Base-by-base conservation (phyloP, 495 filamentous ascomycete genomes). In the Lasiosphaeria miniovina region DNA sequence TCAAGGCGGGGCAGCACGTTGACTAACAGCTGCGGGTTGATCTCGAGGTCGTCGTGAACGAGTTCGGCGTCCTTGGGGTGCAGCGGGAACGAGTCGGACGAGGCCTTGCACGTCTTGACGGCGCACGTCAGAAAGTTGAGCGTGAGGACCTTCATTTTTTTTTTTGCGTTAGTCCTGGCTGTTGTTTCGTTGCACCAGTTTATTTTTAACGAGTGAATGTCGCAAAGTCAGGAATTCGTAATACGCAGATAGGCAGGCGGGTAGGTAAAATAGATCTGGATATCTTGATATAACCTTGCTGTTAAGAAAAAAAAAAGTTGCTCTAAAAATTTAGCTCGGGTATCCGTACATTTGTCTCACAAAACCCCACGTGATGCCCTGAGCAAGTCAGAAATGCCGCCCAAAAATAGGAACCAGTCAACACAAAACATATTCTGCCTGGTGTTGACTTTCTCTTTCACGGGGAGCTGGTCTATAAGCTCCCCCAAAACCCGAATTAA, bases 61-160 rank as follows among this genome's bases (percentile, higher is more conserved):
- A 98, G 85, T 71, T 96, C 93, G 54, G 89, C 93, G 61, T 97
- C 92, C 54, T 85, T 84, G 52, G 93, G 93, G 71, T 97, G 95
- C 24, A 98, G 80, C 0, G 95, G 93, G 66, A 96, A 97, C 9
- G 92, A 88, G 38, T 79, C 73, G 9, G 86, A 72, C 8, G 84
- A 83, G 56, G 86, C 77, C 74, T 96, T 96, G 87, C 94, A 99
- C 40, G 88, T 74, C 75, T 96, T 96, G 65, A 96, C 88, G 24
- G 94, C 93, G 82, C 94, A 99, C 60, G 91, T 93, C 66, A 99
- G 81, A 74, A 98, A 99, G 75, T 98, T 98, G 65, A 93, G 88
- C 51, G 93, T 98, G 49, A 99, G 84, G 60, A 99, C 77, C 74
- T 98, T 99, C 94, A 99, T 97, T 59, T 74, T 76, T 69, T 7